These are phyloP conservation scores for Arachis hypogaea DNA, from an alignment of 306 rosid species.

Conservation along the genomic window DNA sequence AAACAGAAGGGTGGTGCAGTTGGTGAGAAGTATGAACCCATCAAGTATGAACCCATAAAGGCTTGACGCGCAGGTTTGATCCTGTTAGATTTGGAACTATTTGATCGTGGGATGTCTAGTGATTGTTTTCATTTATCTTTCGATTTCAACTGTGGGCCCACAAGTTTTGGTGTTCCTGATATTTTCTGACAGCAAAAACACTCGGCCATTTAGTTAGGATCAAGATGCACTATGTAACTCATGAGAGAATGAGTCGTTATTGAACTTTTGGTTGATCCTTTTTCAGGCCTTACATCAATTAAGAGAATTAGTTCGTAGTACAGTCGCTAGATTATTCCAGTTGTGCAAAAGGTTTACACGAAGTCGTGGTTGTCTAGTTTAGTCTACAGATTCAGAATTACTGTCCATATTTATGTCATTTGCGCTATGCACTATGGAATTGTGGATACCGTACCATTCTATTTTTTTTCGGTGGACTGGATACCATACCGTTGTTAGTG, in stretches of 20 bases:
- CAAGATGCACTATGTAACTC: conserved; percentile 37
- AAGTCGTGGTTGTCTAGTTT: conserved; percentile 12
- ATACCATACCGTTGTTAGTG: neutral
- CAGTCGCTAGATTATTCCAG: conserved; percentile 31
- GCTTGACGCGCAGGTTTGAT: conserved; percentile 42
- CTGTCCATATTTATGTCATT: neutral
- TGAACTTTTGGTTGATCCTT: conserved; percentile 16
- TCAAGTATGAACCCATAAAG: conserved; percentile 84
- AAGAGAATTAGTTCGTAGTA: conserved; percentile 36
- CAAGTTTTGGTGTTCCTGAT: conserved; percentile 37
- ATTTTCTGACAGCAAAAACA: conserved; percentile 33
- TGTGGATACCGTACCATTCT: neutral
- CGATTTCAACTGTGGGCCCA: conserved; percentile 35
- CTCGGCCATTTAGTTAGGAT: conserved; percentile 27
- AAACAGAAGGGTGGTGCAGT: conserved; percentile 91
- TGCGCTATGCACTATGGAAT: neutral
- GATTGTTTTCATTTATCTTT: conserved; percentile 26
- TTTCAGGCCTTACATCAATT: conserved; percentile 6
- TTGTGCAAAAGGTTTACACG: conserved; percentile 32
- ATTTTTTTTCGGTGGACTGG: too few species aligned
- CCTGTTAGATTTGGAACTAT: conserved; percentile 26
- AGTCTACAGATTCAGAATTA: conserved; percentile 4
- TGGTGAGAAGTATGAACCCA: conserved; percentile 81
- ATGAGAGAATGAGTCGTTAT: conserved; percentile 8
- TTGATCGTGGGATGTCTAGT: conserved; percentile 34